Conservation (phyloP, 2,329 filamentous ascomycete species). For the Hymenoscyphus linearis region DNA sequence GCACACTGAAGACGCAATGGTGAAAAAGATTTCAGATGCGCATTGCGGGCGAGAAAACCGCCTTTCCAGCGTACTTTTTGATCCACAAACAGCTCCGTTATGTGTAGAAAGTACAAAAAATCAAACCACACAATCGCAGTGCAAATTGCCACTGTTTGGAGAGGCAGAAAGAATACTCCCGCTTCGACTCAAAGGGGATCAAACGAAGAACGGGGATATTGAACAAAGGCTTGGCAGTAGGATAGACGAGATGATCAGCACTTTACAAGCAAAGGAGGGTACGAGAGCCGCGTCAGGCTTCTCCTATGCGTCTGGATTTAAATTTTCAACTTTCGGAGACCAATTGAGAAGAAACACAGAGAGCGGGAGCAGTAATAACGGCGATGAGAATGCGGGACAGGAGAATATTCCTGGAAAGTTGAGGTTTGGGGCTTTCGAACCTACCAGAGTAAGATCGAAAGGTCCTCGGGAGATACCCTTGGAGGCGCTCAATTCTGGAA, state of each 20-base stretch:
- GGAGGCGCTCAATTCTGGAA: background rate
- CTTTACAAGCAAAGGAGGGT: background rate
- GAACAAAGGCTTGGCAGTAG: background rate
- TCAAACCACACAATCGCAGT: background rate
- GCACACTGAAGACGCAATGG: background rate
- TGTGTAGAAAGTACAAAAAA: background rate
- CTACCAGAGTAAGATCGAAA: background rate
- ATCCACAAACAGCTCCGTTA: background rate
- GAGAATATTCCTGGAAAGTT: background rate
- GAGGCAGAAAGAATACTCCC: background rate
- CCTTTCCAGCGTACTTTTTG: background rate
- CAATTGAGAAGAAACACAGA: background rate
- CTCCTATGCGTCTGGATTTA: background rate
- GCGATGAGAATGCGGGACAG: background rate
- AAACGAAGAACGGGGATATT: background rate
- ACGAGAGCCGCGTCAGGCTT: background rate
- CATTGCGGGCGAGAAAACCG: background rate
- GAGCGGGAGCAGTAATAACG: background rate
- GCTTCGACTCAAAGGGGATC: background rate
- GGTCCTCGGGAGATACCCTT: background rate
- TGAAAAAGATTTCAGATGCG: background rate
- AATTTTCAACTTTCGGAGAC: constrained; percentile 1
- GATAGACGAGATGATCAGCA: background rate
- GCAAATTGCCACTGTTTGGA: background rate
- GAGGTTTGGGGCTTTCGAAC: background rate